Conservation (phyloP, 2,329 filamentous ascomycete species). For the Exserohilum turcica region DNA sequence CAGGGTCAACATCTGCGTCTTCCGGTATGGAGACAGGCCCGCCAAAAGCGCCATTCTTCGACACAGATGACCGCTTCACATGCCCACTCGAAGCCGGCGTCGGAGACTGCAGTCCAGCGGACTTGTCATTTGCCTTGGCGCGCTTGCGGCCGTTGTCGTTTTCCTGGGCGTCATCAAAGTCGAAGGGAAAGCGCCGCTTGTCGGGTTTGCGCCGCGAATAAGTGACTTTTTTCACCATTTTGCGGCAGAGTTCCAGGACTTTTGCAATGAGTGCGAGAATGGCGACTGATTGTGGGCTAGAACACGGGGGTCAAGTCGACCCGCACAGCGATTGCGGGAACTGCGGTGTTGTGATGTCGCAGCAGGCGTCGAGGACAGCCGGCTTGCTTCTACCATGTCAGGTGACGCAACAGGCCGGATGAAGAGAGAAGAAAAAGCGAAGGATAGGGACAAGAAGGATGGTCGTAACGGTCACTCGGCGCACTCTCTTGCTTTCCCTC, state of each 20-base stretch:
- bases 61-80: slow-evolving; percentile 7
- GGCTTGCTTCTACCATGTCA: neutral
- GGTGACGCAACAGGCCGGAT: neutral
- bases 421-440: neutral
- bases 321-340: slow-evolving; percentile 5
- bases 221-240: slow-evolving; percentile 24
- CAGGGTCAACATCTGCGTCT: slow-evolving; percentile 12
- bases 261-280: slow-evolving; percentile 14
- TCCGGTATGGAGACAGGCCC: slow-evolving; percentile 26
- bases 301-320: slow-evolving; percentile 2
- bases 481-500: neutral
- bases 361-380: slow-evolving; percentile 8
- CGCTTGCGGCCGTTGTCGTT: slow-evolving; percentile 22
- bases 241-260: slow-evolving; percentile 9
- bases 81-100: slow-evolving; percentile 3
- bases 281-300: slow-evolving; percentile 6
- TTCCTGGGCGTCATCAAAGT: slow-evolving; percentile 12
- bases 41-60: slow-evolving; percentile 20
- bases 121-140: slow-evolving; percentile 16
- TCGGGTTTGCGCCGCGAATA: slow-evolving; percentile 24
- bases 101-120: slow-evolving; percentile 10
- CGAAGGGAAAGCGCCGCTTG: slow-evolving; percentile 14
- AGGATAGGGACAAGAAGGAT: neutral
- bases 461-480: neutral
- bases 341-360: slow-evolving; percentile 11